phyloP scores from a whole-genome alignment of 1,284 basidiomycete species.

The Pascua sp. region DNA sequence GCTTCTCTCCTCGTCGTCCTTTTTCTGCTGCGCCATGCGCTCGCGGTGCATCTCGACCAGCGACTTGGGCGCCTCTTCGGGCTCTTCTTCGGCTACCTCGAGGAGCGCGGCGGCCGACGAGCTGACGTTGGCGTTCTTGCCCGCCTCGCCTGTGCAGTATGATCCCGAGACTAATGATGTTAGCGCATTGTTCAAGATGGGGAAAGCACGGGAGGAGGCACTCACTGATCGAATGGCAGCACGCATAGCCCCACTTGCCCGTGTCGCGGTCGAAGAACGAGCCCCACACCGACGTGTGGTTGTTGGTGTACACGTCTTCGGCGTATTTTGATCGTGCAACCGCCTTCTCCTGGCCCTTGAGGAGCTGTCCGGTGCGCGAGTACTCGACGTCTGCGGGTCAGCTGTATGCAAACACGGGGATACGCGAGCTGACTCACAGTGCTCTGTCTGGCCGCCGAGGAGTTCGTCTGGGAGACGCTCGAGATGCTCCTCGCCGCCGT shows the following conservation, averaged over 20 bases:
- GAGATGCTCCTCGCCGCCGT: conserved; percentile 92
- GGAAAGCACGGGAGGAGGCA: conserved; percentile 4
- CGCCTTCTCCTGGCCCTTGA: conserved; percentile 85
- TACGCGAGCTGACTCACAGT: conserved; percentile 53
- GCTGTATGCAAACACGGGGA: background rate
- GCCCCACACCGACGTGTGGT: conserved; percentile 93
- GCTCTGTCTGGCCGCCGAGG: conserved; percentile 87
- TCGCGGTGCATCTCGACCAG: conserved; percentile 46
- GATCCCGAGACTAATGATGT: conserved; percentile 62
- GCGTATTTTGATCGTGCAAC: conserved; percentile 86
- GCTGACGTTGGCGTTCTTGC: conserved; percentile 71
- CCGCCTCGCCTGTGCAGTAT: conserved; percentile 88
- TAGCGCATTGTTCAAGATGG: conserved; percentile 14
- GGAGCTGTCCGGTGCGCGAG: conserved; percentile 81
- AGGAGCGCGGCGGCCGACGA: conserved; percentile 69
- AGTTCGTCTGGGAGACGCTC: conserved; percentile 76
- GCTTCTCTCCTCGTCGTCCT: conserved; percentile 40
- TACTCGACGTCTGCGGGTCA: conserved; percentile 74
- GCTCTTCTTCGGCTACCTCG: conserved; percentile 41
- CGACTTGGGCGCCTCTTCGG: conserved; percentile 29
- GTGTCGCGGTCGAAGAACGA: conserved; percentile 79
- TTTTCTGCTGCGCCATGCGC: conserved; percentile 32
- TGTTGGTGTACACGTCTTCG: conserved; percentile 92
- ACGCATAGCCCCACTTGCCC: conserved; percentile 86
- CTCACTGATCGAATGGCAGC: conserved; percentile 72